A percentile compares a stretch with the other conserved stretches of the same genome.
phyloP scores from a whole-genome alignment of 495 filamentous ascomycete genomes.

The Daldinia vernicosa region DNA sequence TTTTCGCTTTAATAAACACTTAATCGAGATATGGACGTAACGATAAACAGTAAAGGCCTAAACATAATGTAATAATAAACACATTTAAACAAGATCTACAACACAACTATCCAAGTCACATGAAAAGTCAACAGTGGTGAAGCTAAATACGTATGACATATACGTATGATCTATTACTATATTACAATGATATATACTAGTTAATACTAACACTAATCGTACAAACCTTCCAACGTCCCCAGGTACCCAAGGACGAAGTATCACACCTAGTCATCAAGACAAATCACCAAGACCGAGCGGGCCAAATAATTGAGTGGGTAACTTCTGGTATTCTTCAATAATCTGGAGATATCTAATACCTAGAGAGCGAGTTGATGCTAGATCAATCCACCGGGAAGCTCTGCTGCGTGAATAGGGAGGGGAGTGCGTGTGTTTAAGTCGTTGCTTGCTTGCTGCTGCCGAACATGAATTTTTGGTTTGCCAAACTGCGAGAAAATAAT shows the following conservation, averaged over 20 bases:
- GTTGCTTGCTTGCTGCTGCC: slow-evolving; percentile 30
- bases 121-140: not conserved
- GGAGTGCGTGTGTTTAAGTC: not conserved
- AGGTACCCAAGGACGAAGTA: not conserved
- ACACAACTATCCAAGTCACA: not conserved
- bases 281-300: not conserved
- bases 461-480: slow-evolving; percentile 22
- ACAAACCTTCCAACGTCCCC: not conserved
- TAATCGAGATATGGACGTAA: not conserved
- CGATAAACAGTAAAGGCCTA: not conserved
- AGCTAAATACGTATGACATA: not conserved
- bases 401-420: slow-evolving; percentile 16
- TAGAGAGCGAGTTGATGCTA: slow-evolving; percentile 64
- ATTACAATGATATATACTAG: not conserved
- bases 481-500: slow-evolving; percentile 39
- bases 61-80: not conserved
- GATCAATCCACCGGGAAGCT: slow-evolving; percentile 45
- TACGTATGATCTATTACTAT: not conserved
- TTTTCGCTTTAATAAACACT: not conserved
- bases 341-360: slow-evolving; percentile 59
- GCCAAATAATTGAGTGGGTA: slow-evolving; percentile 55
- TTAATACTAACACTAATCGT: slow-evolving; percentile 1
- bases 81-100: not conserved
- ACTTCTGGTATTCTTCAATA: slow-evolving; percentile 64
- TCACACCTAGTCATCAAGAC: not conserved